phyloP scores from a whole-genome alignment of 495 filamentous ascomycete species.

The Penicillium canariense region DNA sequence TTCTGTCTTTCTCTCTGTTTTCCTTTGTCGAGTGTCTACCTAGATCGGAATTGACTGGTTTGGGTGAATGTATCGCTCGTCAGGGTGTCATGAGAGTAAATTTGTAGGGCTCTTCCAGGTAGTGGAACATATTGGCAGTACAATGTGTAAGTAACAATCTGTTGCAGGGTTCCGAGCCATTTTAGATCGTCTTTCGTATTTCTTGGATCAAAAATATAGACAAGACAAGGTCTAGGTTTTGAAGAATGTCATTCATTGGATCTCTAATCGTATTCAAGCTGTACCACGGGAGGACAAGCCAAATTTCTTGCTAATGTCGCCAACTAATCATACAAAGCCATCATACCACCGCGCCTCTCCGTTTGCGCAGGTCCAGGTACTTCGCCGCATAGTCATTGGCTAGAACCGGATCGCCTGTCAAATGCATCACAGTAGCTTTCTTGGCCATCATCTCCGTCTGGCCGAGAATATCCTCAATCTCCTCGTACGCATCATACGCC shows the following conservation, averaged over 20 bases:
- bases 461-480: constrained; percentile 68
- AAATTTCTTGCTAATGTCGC: neutral
- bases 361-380: constrained; percentile 59
- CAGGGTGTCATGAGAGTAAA: neutral
- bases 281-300: neutral
- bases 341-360: constrained; percentile 22
- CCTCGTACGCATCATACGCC: constrained; percentile 66
- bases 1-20: constrained; percentile 15
- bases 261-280: neutral
- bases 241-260: neutral
- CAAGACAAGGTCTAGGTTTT: neutral
- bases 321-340: neutral
- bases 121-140: no score
- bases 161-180: no score
- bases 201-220: neutral
- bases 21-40: constrained; percentile 11
- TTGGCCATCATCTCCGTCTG: constrained; percentile 85
- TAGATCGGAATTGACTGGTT: constrained; percentile 10
- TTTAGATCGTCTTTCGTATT: neutral
- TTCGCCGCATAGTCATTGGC: constrained; percentile 74
- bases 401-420: constrained; percentile 65
- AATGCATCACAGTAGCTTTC: constrained; percentile 76
- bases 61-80: neutral
- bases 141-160: no score
- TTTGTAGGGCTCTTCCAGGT: neutral